Base-by-base conservation (phyloP, 306 rosid genomes). In the Prunus armeniaca region DNA sequence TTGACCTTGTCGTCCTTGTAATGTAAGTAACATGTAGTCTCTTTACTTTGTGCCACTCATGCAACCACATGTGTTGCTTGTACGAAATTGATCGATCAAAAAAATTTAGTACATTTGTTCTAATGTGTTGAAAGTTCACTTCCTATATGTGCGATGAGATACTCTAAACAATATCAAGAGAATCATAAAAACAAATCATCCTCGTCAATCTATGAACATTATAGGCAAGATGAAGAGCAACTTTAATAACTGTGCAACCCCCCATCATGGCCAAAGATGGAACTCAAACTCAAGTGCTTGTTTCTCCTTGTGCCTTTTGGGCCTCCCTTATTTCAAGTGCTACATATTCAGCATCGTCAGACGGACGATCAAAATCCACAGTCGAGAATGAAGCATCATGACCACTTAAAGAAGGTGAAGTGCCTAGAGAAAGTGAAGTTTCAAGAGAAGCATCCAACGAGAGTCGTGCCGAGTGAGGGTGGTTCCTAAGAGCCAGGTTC, bases 371-470 rank as follows among this genome's bases (percentile, higher is more conserved):
- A 45, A 25, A 62, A 19, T 47, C 51, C 3, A 77, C 83, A 1
- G 77, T 67, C 8, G 88, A 65, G 55, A 75, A 13, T 8, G 87
- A 76, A 20, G 76, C 64, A 20, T 68, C 76, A 32, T 71, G 47
- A 68, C 66, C 54, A 58, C 74, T 67, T 58, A 83, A 86, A 58
- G 93, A 84, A 24, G 82, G 90, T 7, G 86, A 79, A 65, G 71
- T 45, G 41, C 58, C 72, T 63, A 79, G 3, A 22, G 84, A 72
- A 4, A 79, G 2, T 55, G 84, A 76, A 5, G 79, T 65, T 5
- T 82, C 75, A 25, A 66, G 63, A 2, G 73, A 73, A 79, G 81
- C 60, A 19, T 76, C 83, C 41, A 74, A 46, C 6, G 85, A 73
- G 66, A 72, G 28, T 10, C 11, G 72, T 12, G 81, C 73, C 9